These are phyloP conservation scores for Hirschfeldia incana DNA, from an alignment of 345 rosid species.

Conservation along the genomic window DNA sequence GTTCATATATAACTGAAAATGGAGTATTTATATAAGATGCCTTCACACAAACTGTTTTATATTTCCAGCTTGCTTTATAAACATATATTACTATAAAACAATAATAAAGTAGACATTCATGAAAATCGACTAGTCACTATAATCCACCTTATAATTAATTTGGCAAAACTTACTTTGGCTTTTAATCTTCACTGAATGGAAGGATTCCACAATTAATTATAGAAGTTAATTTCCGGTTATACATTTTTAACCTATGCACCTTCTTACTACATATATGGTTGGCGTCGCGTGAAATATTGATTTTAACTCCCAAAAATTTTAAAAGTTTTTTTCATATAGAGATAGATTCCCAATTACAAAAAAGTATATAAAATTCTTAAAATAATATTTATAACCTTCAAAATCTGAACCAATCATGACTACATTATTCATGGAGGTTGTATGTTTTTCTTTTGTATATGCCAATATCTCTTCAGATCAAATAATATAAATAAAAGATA, in stretches of 20 bases:
- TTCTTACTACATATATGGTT: not conserved
- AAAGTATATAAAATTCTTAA: too few species aligned
- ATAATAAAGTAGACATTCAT: slow-evolving; percentile 20
- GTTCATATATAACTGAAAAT: slow-evolving; percentile 16
- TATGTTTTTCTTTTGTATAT: not conserved
- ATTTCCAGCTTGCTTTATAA: not conserved
- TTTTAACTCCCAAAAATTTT: too few species aligned
- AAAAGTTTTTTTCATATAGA: too few species aligned
- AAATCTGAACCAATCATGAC: too few species aligned
- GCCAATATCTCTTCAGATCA: not conserved
- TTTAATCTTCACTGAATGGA: slow-evolving; percentile 24
- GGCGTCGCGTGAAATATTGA: too few species aligned
- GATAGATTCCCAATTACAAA: too few species aligned
- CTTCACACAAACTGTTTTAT: slow-evolving; percentile 6
- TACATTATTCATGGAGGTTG: too few species aligned
- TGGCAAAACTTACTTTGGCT: slow-evolving; percentile 33
- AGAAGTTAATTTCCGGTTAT: slow-evolving; percentile 8
- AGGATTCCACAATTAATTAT: not conserved
- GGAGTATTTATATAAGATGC: not conserved
- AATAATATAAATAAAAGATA: not conserved
- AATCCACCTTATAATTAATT: slow-evolving; percentile 27
- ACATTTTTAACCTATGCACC: slow-evolving; percentile 4
- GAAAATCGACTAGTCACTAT: slow-evolving; percentile 40
- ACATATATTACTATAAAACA: not conserved
- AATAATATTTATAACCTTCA: too few species aligned